Evolutionary conservation across 2,329 filamentous ascomycete species (phyloP), one percentile per base, ranked within the genome.

Genomic region (Coccinonectria pachysandricola): DNA sequence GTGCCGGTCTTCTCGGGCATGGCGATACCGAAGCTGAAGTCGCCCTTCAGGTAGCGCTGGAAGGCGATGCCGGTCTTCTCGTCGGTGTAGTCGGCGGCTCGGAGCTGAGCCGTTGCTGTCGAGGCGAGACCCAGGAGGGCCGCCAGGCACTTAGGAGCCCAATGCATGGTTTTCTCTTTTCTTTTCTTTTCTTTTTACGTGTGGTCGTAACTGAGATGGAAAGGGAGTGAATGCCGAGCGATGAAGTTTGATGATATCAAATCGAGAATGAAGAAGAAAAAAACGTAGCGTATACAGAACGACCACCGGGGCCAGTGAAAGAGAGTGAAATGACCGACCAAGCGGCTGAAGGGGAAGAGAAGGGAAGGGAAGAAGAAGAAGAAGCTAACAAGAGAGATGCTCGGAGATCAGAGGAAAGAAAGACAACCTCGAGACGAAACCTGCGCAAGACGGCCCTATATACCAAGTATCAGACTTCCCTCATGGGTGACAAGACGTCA

Each of bases 1-100:
- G 57, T 58, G 1, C 48, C 56, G 9, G 61, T 48, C 8, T 50
- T 60, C 33, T 65, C 54, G 2, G 68, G 67, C 3, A 71, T 44
- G 2, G 62, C 65, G 19, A 73, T 54, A 40, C 65, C 66, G 28
- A 70, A 62, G 14, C 44, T 53, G 42, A 54, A 70, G 13, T 57
- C 59, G 14, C 52, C 39, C 15, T 53, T 42, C 4, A 32, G 34
- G 27, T 52, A 58, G 6, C 47, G 46, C 26, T 57, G 48, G 35
- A 62, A 68, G 6, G 53, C 49, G 31, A 68, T 68, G 13, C 59
- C 59, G 3, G 63, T 65, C 27, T 54, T 49, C 23, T 54, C 40
- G 19, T 66, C 62, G 6, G 47, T 55, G 36, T 59, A 64, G 13
- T 48, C 34, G 0, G 40, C 30, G 1, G 43, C 31, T 19, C 37